Conservation (phyloP, 2,329 filamentous ascomycete species). For the Verticillium nonalfalfae region DNA sequence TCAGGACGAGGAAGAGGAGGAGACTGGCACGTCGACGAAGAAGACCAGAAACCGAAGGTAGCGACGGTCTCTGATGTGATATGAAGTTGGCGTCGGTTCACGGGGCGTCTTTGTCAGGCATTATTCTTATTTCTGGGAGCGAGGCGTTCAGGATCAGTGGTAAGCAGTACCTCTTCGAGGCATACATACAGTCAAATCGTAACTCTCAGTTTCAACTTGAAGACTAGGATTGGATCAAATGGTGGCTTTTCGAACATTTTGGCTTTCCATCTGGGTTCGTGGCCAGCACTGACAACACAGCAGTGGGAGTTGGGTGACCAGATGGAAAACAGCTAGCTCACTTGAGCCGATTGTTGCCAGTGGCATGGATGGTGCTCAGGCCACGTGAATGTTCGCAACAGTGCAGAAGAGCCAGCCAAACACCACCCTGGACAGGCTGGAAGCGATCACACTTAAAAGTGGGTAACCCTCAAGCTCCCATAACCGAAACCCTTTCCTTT, state of each 20-base stretch:
- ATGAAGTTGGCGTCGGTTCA: neutral
- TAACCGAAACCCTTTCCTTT: neutral
- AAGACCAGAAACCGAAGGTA: constrained; percentile 53
- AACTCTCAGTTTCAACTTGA: neutral
- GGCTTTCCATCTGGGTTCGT: too few relatives aligned
- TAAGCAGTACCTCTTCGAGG: neutral
- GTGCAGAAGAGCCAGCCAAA: neutral
- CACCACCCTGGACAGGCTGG: neutral
- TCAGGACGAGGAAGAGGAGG: constrained; percentile 76
- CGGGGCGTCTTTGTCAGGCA: neutral
- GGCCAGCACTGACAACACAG: too few relatives aligned
- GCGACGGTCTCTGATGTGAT: constrained; percentile 2
- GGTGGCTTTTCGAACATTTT: too few relatives aligned
- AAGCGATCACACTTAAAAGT: neutral
- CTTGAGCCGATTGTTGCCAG: neutral
- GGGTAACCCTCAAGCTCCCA: neutral
- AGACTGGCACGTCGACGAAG: constrained; percentile 48
- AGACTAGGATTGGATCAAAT: neutral
- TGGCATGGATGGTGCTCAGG: neutral
- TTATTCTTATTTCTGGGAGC: neutral
- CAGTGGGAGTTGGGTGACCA: neutral
- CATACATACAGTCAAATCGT: neutral
- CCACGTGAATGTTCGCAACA: neutral
- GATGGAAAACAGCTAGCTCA: neutral
- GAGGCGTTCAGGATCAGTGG: neutral